Evolutionary conservation across 2,329 filamentous ascomycete species (phyloP), one percentile per base, ranked within the genome.

Genomic region (Zasmidium cellare): DNA sequence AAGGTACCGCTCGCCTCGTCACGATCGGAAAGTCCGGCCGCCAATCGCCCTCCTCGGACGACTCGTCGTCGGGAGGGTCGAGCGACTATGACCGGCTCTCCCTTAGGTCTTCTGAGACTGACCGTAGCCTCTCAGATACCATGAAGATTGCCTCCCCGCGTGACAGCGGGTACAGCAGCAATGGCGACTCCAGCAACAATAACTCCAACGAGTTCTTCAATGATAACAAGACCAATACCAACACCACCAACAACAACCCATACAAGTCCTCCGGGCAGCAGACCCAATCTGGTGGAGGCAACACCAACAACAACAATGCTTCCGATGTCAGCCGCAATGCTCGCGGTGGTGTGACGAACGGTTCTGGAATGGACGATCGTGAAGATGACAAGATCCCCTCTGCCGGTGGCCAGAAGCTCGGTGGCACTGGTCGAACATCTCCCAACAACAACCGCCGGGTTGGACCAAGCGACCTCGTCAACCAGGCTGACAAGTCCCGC

Each of bases 401-500:
- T 12, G n/a, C 31, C 14, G 35, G 28, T 20, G 50, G 50, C n/a
- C n/a, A 35, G 20, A 31, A 52, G 35, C 38, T 44, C 19, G 16
- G 19, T 14, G 50, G 49, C 18, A 25, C 22, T 49, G 47, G 48
- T 18, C 31, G 31, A 35, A 52, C 35, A 11, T 1, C 24, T 38
- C 48, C 24, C 18, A 51, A 51, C 23, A 24, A 19, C 19, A 19
- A 45, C 14, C 55, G 55, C 14, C 55, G 55, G 24, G 19, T 52
- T 20, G 20, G 20, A 24, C 48, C 55, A 16, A 47, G 41, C 48
- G 55, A 57, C 44, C 25, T 57, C 24, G 55, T 57, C 35, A 57
- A 57, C 20, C 55, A 57, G 44, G 55, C 49, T 38, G 48, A 57
- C 44, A 57, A 53, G 55, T 51, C 48, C 22, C 49, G 38, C 31